phyloP scores from a whole-genome alignment of 1,284 basidiomycete species.

The Melampsora larici-populina region DNA sequence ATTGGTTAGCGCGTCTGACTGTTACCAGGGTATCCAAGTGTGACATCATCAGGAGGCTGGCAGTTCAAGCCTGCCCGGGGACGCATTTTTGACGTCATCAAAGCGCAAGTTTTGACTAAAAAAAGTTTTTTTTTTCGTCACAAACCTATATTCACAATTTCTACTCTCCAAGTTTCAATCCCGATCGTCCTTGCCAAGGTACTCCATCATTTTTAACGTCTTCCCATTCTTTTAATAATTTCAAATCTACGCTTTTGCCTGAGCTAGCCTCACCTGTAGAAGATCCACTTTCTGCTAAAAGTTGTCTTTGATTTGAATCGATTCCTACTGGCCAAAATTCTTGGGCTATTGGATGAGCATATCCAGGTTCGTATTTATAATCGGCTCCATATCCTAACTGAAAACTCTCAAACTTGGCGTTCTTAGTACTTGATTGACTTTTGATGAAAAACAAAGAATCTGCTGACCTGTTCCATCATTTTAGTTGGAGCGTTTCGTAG shows the following conservation, averaged over 20 bases:
- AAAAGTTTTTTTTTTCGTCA: too few species aligned
- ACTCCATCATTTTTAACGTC: constrained; percentile 62
- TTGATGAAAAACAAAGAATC: constrained; percentile 64
- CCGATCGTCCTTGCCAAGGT: constrained; percentile 63
- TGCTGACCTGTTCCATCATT: constrained; percentile 77
- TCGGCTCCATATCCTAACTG: constrained; percentile 51
- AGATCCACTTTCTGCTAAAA: constrained; percentile 1
- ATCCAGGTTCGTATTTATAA: constrained; percentile 70
- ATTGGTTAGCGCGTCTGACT: too few species aligned
- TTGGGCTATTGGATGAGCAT: constrained; percentile 59
- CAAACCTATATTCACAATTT: neutral
- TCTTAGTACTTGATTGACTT: neutral
- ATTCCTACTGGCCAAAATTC: constrained; percentile 50
- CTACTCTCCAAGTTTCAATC: constrained; percentile 48
- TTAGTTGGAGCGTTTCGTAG: constrained; percentile 82
- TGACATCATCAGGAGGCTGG: too few species aligned
- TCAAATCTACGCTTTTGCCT: constrained; percentile 71
- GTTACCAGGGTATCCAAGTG: too few species aligned
- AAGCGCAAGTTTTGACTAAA: too few species aligned
- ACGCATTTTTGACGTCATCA: too few species aligned
- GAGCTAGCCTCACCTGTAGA: constrained; percentile 46
- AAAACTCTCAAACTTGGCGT: constrained; percentile 27
- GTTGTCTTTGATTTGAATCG: constrained; percentile 11
- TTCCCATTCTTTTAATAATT: constrained; percentile 71
- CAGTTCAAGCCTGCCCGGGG: too few species aligned